Conservation (phyloP, 371 early-diverging fungal species). For the Gilbertella persicaria region DNA sequence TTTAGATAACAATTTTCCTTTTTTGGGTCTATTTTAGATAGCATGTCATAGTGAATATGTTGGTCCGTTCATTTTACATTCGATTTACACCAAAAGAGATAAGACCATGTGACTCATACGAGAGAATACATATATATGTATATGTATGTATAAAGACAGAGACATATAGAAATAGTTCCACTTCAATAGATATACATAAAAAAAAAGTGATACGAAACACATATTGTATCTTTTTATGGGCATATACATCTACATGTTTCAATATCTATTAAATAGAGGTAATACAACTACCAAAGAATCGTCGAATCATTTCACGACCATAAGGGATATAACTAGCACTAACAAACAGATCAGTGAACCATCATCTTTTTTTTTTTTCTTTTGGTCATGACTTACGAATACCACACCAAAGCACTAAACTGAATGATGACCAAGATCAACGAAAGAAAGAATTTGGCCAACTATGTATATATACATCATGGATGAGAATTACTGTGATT, state of each 20-base stretch:
- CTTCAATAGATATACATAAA: neutral
- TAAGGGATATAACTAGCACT: conserved; percentile 59
- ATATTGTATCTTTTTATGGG: neutral
- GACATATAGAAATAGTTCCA: too few relatives aligned
- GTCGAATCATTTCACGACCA: conserved; percentile 51
- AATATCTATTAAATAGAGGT: conserved; percentile 53
- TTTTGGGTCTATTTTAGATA: too few relatives aligned
- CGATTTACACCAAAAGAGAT: too few relatives aligned
- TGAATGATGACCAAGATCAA: conserved; percentile 79
- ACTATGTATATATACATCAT: too few relatives aligned
- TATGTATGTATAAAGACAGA: too few relatives aligned
- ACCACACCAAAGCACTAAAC: conserved; percentile 87
- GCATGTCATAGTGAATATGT: too few relatives aligned
- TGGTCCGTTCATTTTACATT: too few relatives aligned
- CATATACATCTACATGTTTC: too few relatives aligned
- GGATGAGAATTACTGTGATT: neutral
- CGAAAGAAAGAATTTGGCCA: conserved; percentile 58
- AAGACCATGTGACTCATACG: too few relatives aligned
- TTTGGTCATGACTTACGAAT: conserved; percentile 55
- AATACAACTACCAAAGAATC: conserved; percentile 48
- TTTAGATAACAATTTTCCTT: too few relatives aligned
- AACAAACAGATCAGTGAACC: too few relatives aligned
- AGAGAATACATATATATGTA: too few relatives aligned
- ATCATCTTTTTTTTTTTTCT: neutral
- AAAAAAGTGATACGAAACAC: neutral